phyloP scores from a whole-genome alignment of 2,329 filamentous ascomycete species.

The Tetracladium maxilliforme region DNA sequence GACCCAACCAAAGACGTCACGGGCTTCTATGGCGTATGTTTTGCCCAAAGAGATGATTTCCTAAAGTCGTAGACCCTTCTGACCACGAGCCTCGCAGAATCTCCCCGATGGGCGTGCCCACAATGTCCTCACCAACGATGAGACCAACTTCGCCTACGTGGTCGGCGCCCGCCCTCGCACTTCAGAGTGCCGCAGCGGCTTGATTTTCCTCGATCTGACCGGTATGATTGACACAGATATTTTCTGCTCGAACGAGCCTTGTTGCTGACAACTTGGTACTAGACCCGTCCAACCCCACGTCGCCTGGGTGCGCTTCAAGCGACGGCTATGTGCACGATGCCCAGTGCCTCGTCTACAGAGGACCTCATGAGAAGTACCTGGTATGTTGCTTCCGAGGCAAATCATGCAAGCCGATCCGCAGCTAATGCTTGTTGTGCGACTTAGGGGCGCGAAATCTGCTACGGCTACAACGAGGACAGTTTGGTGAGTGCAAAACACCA shows the following conservation, averaged over 20 bases:
- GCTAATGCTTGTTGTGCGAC: too few species aligned
- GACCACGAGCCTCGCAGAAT: too few species aligned
- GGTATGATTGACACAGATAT: too few species aligned
- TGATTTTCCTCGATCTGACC: conserved; percentile 33
- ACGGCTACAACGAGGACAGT: conserved; percentile 15
- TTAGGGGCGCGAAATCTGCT: conserved; percentile 8
- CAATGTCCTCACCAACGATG: conserved; percentile 25
- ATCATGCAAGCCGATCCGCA: too few species aligned
- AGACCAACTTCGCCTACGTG: conserved; percentile 20
- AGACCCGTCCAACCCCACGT: conserved; percentile 27
- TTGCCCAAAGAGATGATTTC: too few species aligned
- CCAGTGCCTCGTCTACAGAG: conserved; percentile 18
- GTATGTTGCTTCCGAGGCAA: too few species aligned
- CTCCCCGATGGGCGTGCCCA: conserved; percentile 22
- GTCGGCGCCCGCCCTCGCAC: conserved; percentile 15
- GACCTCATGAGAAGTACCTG: conserved; percentile 8
- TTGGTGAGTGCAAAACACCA: too few species aligned
- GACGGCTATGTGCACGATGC: conserved; percentile 27
- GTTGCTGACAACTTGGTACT: too few species aligned
- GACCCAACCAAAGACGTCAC: conserved; percentile 19
- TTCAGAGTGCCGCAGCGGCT: conserved; percentile 24
- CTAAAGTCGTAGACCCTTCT: too few species aligned
- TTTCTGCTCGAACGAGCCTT: too few species aligned
- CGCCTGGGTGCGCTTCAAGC: conserved; percentile 26
- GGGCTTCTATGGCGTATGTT: too few species aligned